These are phyloP conservation scores for Backusella westeae DNA, from an alignment of 192 early-diverging fungal genomes.

Conservation along the genomic window DNA sequence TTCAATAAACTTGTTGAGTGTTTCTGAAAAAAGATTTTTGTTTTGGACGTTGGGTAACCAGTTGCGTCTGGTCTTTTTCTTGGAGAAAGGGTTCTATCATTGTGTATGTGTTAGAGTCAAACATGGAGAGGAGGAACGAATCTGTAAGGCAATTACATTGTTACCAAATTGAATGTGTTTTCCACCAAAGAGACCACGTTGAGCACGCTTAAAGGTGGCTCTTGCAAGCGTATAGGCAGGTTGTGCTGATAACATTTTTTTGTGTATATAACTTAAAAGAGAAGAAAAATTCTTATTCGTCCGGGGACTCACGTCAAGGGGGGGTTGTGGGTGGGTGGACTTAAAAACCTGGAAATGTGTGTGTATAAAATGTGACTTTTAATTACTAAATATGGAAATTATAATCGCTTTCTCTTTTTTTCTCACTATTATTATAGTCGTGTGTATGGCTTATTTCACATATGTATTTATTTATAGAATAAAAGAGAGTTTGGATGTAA, in stretches of 20 bases:
- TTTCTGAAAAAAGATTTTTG: conserved; percentile 62
- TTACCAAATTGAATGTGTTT: conserved; percentile 62
- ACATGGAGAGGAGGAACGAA: too few species aligned
- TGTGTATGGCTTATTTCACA: too few species aligned
- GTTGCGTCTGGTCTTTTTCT: conserved; percentile 72
- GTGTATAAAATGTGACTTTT: background rate
- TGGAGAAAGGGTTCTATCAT: conserved; percentile 50
- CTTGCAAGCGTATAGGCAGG: conserved; percentile 40
- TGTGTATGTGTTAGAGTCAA: background rate
- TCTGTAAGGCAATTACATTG: conserved; percentile 35
- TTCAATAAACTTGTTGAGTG: conserved; percentile 51
- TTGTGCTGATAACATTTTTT: conserved; percentile 30
- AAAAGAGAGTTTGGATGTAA: background rate
- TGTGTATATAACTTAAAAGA: background rate
- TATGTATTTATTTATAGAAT: too few species aligned
- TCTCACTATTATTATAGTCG: too few species aligned
- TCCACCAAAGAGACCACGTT: conserved; percentile 58
- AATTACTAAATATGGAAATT: background rate
- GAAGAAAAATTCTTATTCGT: conserved; percentile 10
- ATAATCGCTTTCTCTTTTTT: background rate
- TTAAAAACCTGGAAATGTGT: background rate
- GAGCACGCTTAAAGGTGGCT: conserved; percentile 54
- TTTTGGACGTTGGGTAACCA: conserved; percentile 79
- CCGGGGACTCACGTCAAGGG: conserved; percentile 8
- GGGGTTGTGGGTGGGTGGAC: too few species aligned